These are phyloP conservation scores for Pichia cephalocereana DNA, from an alignment of 805 yeast genomes.

Conservation along the genomic window DNA sequence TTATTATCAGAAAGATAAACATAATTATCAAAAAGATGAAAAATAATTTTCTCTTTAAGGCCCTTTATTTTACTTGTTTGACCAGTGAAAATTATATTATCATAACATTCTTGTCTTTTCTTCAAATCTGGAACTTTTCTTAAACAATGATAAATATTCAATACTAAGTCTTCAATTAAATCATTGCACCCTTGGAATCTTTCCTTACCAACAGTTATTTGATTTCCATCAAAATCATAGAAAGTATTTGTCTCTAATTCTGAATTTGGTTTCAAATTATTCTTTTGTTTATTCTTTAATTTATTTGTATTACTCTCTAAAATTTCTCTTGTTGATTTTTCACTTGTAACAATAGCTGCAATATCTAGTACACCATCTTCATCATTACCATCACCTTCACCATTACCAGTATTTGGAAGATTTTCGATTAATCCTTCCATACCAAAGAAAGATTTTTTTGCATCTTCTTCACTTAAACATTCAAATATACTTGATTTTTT, in stretches of 20 bases:
- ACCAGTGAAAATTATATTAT: conserved; percentile 72
- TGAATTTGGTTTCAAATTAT: conserved; percentile 36
- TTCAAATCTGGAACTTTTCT: conserved; percentile 49
- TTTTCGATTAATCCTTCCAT: conserved; percentile 34
- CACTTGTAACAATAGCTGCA: conserved; percentile 80
- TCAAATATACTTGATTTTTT: conserved; percentile 73
- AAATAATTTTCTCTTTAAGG: conserved; percentile 58
- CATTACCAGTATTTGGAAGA: background rate
- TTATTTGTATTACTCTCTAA: conserved; percentile 19
- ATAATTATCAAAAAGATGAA: conserved; percentile 32
- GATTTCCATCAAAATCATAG: conserved; percentile 46
- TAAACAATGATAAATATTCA: conserved; percentile 43
- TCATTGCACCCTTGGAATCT: conserved; percentile 72
- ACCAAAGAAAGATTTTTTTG: conserved; percentile 53
- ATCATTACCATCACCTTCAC: conserved; percentile 17
- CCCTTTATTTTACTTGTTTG: conserved; percentile 71
- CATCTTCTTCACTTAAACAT: conserved; percentile 61
- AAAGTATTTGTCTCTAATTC: conserved; percentile 71
- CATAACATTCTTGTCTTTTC: conserved; percentile 76
- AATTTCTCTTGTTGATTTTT: conserved; percentile 47
- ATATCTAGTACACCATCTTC: conserved; percentile 79
- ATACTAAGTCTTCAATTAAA: conserved; percentile 47
- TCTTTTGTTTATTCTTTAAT: conserved; percentile 6
- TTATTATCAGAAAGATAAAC: conserved; percentile 16
- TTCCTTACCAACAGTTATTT: conserved; percentile 74